Conservation (phyloP, 1,139 yeast species). For the Candida sp. region DNA sequence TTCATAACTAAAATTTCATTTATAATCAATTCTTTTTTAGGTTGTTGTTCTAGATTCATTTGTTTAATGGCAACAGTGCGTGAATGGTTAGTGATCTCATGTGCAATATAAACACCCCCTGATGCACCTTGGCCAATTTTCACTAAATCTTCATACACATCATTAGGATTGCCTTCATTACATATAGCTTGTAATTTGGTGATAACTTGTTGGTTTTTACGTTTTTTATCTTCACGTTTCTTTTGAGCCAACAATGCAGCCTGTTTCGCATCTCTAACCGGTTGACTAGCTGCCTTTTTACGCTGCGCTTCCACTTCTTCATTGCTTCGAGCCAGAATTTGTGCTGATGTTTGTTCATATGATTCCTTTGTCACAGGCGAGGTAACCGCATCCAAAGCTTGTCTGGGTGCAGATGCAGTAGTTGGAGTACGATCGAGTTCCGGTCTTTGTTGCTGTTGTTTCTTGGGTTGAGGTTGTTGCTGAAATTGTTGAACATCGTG, state of each 20-base stretch:
- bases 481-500: slow-evolving; percentile 13
- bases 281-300: slow-evolving; percentile 18
- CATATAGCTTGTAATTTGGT: slow-evolving; percentile 75
- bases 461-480: slow-evolving; percentile 17
- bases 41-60: slow-evolving; percentile 91
- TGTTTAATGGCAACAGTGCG: slow-evolving; percentile 89
- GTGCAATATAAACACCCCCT: slow-evolving; percentile 95
- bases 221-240: slow-evolving; percentile 72
- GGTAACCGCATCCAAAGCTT: slow-evolving; percentile 11
- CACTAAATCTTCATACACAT: slow-evolving; percentile 59
- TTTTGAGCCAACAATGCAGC: slow-evolving; percentile 59
- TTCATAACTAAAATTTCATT: slow-evolving; percentile 95
- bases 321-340: slow-evolving; percentile 5
- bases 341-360: slow-evolving; percentile 6
- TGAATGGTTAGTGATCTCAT: slow-evolving; percentile 52
- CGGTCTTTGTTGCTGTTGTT: slow-evolving; percentile 1
- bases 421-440: neutral
- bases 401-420: slow-evolving; percentile 7
- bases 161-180: slow-evolving; percentile 84
- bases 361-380: slow-evolving; percentile 9
- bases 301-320: slow-evolving; percentile 6
- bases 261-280: slow-evolving; percentile 53
- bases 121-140: slow-evolving; percentile 98
- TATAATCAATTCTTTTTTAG: slow-evolving; percentile 90
- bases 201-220: slow-evolving; percentile 66